Base-by-base conservation (phyloP, 768 basidiomycete genomes). In the Leccinum disarticulatum region DNA sequence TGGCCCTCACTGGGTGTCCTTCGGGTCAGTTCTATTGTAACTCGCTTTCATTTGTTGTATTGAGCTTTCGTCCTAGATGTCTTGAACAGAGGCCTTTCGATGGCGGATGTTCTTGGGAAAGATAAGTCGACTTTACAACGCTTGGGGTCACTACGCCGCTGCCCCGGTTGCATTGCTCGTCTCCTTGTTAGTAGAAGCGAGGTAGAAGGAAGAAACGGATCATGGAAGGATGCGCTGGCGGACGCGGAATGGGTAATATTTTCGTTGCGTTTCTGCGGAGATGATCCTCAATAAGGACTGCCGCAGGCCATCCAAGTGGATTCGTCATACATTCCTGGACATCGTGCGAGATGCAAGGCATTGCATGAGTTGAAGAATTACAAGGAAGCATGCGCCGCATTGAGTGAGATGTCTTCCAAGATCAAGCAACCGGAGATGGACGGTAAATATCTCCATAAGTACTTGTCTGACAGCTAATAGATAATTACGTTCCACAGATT, bases 101-200 rank as follows among this genome's bases (percentile, higher is more conserved):
- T 25, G 13, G 10, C 46, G 11, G 36, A 38, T 15, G 15, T 7
- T 15, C 36, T 38, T 17, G 46, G 38, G 28, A 36, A 25, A 28
- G 1, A 27, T 30, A 8, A 15, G 11, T 5, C 27, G 2, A 41
- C 50, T 38, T 28, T 51, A 43, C 31, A 53, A 3, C 10, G 17
- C 28, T n/a, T 17, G 11, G 25, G 33, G n/a, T 30, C 46, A 10
- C 46, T 43, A 9, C 52, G 47, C 17, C 58, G 55, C 15, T 35
- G 54, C 35, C 53, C 47, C 25, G 54, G 31, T 6, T 35, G 54
- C 11, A 43, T 63, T 35, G 41, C 56, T 31, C 28, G 27, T 46
- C 62, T 65, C 33, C 38, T 64, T 1, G 28, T 52, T 9, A 61
- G 58, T 33, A 50, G 62, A 43, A 61, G 64, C n/a, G 33, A 52